Base-by-base conservation (phyloP, 2,329 filamentous ascomycete genomes). In the Talaromyces sp. region DNA sequence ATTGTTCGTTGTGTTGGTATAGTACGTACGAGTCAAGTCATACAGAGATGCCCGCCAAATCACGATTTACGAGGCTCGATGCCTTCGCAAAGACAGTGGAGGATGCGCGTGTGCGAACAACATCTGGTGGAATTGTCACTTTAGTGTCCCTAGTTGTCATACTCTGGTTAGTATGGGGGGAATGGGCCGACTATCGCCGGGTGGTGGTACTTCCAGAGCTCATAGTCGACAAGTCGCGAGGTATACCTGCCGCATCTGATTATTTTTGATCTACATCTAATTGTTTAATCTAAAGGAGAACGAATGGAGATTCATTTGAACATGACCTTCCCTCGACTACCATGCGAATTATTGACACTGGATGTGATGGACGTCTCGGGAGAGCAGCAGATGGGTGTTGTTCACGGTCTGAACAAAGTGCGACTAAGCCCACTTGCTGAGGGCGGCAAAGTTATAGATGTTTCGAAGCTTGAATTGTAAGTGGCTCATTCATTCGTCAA, bases 231-330 rank as follows among this genome's bases (percentile, higher is more conserved):
- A 97, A 98, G 81, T 93, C 93, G 70, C 86, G 95, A 90, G 93
- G 92, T 93, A 83, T 45, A 16, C 22, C 27, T n/a, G 8, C 24
- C 16, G 14, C 27, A 33, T 33, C 14, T n/a, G 1, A 31, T 14
- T n/a, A 11, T n/a, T 11, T 52, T 5, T 4, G 27, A 52, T 31
- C 8, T n/a, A 11, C n/a, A n/a, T 35, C 50, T 63, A 10, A 63
- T 31, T n/a, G 22, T 10, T 37, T 47, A 57, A 27, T 68, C 60
- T 63, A 75, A 71, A 92, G 91, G 92, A 77, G 93, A 99, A 84
- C 92, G 94, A 79, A 98, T 99, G 94, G 95, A 98, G 78, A 99
- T 99, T 70, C 93, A 97, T 77, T 86, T 99, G 79, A 99, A 99
- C 82, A 89, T 99, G 66, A 95, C 92, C 56, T 99, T 99, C 77